These are phyloP conservation scores for Trypanosoma avium DNA, from an alignment of 208 protist genomes.

Conservation along the genomic window DNA sequence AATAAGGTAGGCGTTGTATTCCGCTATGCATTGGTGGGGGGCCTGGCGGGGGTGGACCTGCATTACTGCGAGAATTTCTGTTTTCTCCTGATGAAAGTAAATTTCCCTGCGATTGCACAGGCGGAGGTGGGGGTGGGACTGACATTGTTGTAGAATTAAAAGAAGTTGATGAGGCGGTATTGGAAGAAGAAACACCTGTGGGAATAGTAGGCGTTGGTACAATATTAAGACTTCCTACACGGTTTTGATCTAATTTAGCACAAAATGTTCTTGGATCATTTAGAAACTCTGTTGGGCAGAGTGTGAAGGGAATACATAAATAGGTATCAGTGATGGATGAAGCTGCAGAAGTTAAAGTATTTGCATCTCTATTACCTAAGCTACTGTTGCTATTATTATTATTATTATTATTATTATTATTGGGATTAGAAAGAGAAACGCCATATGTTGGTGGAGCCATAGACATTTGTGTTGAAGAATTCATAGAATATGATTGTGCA, in stretches of 20 bases:
- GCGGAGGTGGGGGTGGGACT: constrained; percentile 18
- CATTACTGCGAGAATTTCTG: background rate
- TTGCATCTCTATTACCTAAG: no score
- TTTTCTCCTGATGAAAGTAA: no score
- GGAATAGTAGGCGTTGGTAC: constrained; percentile 22
- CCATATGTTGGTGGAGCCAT: background rate
- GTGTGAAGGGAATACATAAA: constrained; percentile 58
- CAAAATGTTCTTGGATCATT: constrained; percentile 63
- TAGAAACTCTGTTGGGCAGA: constrained; percentile 55
- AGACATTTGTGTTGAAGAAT: background rate
- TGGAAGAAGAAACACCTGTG: constrained; percentile 6
- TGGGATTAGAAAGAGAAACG: background rate
- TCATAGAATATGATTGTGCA: background rate
- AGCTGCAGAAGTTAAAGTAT: background rate
- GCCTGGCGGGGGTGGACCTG: constrained; percentile 8
- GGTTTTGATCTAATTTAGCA: constrained; percentile 41
- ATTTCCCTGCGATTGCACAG: background rate
- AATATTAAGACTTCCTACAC: constrained; percentile 39
- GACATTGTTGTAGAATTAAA: background rate
- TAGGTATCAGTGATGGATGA: constrained; percentile 26
- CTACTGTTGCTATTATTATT: background rate
- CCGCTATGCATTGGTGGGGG: constrained; percentile 16
- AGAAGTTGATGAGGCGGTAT: background rate
- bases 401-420: background rate
- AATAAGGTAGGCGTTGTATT: constrained; percentile 8